Percentiles rank a stretch among this genome's conserved stretches.
phyloP scores from a whole-genome alignment of 116 monocot species.

The Papilionanthe hybrid region DNA sequence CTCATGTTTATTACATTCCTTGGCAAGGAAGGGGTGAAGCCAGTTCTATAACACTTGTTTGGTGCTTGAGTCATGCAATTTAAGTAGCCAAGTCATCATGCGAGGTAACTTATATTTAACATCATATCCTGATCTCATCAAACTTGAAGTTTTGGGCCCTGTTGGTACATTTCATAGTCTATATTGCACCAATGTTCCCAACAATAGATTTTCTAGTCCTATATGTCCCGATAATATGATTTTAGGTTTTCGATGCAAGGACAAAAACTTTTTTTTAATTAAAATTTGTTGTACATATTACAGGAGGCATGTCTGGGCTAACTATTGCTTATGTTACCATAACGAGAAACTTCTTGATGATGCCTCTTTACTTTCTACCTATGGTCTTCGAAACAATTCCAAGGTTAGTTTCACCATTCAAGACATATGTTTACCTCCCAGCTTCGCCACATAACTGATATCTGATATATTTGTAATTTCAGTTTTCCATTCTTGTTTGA shows the following conservation, averaged over 20 bases:
- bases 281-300: background rate
- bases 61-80: too few relatives aligned
- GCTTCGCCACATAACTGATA: too few relatives aligned
- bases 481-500: too few relatives aligned
- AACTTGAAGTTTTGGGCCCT: background rate
- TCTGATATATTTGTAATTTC: too few relatives aligned
- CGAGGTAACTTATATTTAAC: background rate
- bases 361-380: constrained; percentile 40
- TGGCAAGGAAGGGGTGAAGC: too few relatives aligned
- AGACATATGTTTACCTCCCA: too few relatives aligned
- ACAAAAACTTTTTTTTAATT: too few relatives aligned
- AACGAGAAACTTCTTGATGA: constrained; percentile 79
- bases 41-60: too few relatives aligned
- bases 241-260: background rate
- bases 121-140: background rate
- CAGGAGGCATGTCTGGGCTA: constrained; percentile 95
- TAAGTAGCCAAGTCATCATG: background rate
- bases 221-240: background rate
- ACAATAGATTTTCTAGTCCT: background rate
- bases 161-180: background rate
- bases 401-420: constrained; percentile 31
- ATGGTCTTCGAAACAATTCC: constrained; percentile 64
- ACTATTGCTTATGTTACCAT: constrained; percentile 60
- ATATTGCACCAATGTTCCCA: background rate
- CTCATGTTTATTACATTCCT: too few relatives aligned